Conservation (phyloP, 371 early-diverging fungal genomes). For the Cokeromyces recurvatus region DNA sequence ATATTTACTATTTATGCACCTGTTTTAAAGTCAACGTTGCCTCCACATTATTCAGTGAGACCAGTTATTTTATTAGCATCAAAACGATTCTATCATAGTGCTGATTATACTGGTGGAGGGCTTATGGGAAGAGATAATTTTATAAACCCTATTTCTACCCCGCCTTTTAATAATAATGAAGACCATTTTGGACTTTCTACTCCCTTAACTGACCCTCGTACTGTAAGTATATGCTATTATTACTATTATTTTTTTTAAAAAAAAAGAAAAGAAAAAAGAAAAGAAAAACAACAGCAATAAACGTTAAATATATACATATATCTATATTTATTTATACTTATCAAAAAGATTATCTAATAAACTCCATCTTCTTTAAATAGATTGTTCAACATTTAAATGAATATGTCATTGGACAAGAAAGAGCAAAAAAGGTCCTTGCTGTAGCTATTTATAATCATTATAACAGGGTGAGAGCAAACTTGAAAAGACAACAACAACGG, state of each 20-base stretch:
- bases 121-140: conserved; percentile 16
- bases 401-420: conserved; percentile 85
- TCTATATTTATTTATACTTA: too few species aligned
- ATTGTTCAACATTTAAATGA: conserved; percentile 80
- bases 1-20: conserved; percentile 10
- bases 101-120: conserved; percentile 19
- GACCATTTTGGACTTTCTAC: conserved; percentile 14
- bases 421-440: conserved; percentile 77
- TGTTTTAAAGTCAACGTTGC: background rate
- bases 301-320: too few species aligned
- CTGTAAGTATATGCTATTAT: conserved; percentile 6
- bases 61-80: too few species aligned
- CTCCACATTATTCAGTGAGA: too few species aligned
- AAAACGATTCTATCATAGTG: too few species aligned
- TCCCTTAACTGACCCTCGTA: conserved; percentile 16
- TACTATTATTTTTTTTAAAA: background rate
- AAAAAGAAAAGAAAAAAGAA: too few species aligned
- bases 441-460: conserved; percentile 90
- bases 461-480: conserved; percentile 71
- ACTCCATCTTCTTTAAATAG: conserved; percentile 39
- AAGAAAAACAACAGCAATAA: too few species aligned
- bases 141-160: background rate
- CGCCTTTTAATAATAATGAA: conserved; percentile 6
- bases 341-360: too few species aligned
- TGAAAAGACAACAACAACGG: conserved; percentile 18